phyloP scores from a whole-genome alignment of 345 rosid species.

The Citrus trifoliata region DNA sequence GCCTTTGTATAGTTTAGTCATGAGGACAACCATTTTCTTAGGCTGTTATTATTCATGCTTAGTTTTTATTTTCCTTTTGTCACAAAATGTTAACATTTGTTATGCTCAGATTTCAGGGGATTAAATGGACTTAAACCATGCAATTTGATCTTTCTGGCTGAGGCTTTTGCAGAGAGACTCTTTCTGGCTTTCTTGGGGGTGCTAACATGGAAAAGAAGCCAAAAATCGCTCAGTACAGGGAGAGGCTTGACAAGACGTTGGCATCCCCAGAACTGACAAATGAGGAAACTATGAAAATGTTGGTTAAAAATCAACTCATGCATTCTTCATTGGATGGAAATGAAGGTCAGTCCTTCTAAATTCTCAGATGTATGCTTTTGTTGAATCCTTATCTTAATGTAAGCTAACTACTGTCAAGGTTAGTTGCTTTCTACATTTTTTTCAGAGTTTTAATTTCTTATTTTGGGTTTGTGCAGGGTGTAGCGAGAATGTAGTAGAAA shows the following conservation, averaged over 20 bases:
- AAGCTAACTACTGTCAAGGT: not conserved
- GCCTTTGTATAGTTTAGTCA: not conserved
- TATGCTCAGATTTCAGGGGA: not conserved
- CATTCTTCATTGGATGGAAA: conserved; percentile 32
- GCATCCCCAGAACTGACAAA: conserved; percentile 63
- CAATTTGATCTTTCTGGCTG: not conserved
- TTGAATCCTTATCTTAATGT: not conserved
- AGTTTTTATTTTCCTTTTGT: not conserved
- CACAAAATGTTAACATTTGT: not conserved
- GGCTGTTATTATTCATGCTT: not conserved
- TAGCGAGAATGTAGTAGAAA: conserved; percentile 47
- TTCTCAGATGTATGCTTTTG: not conserved
- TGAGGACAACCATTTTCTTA: not conserved
- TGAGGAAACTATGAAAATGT: conserved; percentile 45
- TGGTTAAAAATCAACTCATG: conserved; percentile 58
- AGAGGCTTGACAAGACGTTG: conserved; percentile 68
- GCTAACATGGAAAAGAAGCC: conserved; percentile 50
- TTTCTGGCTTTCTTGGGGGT: conserved; percentile 18
- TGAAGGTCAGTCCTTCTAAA: conserved; percentile 38
- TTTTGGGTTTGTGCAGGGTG: conserved; percentile 39
- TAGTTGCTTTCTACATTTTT: conserved; percentile 1
- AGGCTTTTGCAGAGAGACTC: not conserved
- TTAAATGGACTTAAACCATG: not conserved
- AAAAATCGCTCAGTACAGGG: conserved; percentile 62
- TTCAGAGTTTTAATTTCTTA: not conserved